Base-by-base conservation (phyloP, 495 filamentous ascomycete genomes). In the Bathelium albidoporum region DNA sequence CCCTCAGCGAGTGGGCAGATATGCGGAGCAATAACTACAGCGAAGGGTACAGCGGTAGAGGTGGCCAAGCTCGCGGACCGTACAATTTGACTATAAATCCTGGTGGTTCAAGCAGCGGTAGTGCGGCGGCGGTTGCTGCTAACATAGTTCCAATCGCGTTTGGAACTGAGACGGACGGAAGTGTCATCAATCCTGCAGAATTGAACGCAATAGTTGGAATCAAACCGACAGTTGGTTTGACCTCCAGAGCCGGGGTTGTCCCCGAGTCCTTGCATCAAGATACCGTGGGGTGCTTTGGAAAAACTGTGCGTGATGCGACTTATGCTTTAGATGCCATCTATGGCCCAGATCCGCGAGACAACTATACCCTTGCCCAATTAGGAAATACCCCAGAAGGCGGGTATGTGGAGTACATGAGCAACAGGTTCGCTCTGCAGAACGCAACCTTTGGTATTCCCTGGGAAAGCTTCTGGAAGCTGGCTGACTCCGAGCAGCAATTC, bases 101-200 rank as follows among this genome's bases (percentile, higher is more conserved):
- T 3, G 85, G 85, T 34, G 86, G 85, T 16, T 82, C 79, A 62
- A 86, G 82, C 67, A 83, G 82, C 16, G 87, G 87, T 10, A 83
- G 82, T 59, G 86, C 79, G 12, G 80, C 77, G 4, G 82, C 81
- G 22, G 85, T 90, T 14, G 78, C 81, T 1, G 80, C 80, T 24
- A 89, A 89, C 68, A 65, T 83, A 34, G 73, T 85, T 32, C 76
- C 81, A 0, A 84, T 89, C 70, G 77, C 84, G 1, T 69, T 89
- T 4, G 87, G 87, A n/a, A 88, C 87, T 0, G 87, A 89, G 73
- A 90, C 87, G 0, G 87, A 90, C 70, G 85, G 85, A 18, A 87
- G 83, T 75, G 78, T 89, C 7, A 88, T 89, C 72, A 85, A 85
- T 70, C 87, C 87, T 2, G 86, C 87, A 1, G 81, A 87, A 73